Evolutionary conservation across 108 stramenopile species (phyloP).

Genomic region (Nitzschia sp.): DNA sequence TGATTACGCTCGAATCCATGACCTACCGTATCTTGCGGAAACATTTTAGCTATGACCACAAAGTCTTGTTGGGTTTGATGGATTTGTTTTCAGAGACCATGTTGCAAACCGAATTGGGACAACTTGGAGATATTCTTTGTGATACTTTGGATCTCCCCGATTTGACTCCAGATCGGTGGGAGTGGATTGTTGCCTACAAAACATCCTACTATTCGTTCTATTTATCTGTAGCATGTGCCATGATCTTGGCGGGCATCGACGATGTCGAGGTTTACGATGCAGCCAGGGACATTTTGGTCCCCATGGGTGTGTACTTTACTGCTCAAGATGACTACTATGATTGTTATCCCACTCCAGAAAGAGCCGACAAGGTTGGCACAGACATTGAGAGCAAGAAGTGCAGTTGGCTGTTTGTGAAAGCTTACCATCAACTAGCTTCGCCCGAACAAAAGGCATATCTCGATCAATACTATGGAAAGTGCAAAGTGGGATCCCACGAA

Average conservation of each 20-base stretch:
- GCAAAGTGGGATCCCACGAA: slow-evolving; percentile 51
- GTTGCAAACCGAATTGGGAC: slow-evolving; percentile 96
- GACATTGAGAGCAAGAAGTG: slow-evolving; percentile 99
- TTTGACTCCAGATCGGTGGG: slow-evolving; percentile 84
- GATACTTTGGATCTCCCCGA: slow-evolving; percentile 65
- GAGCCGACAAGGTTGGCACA: slow-evolving; percentile 97
- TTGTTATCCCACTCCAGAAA: slow-evolving; percentile 91
- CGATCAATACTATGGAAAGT: slow-evolving; percentile 72
- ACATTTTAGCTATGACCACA: slow-evolving; percentile 65
- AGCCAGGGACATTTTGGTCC: slow-evolving; percentile 39
- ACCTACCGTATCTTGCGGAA: slow-evolving; percentile 87
- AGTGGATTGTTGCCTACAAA: slow-evolving; percentile 96
- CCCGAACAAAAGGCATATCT: slow-evolving; percentile 27
- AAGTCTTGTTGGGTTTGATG: slow-evolving; percentile 19
- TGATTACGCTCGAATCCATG: slow-evolving; percentile 75
- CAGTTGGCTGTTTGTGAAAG: slow-evolving; percentile 75
- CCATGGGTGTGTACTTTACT: slow-evolving; percentile 98
- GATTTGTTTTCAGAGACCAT: slow-evolving; percentile 65
- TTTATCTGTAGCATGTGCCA: slow-evolving; percentile 84
- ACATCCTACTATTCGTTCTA: slow-evolving; percentile 99
- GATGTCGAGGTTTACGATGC: slow-evolving; percentile 33
- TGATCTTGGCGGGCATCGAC: slow-evolving; percentile 45
- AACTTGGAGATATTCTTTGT: slow-evolving; percentile 82
- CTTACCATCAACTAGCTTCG: slow-evolving; percentile 33
- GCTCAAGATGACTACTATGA: slow-evolving; percentile 99